Conservation (phyloP, 148 eudicot species). For the Amaranthus hypochondriacus region DNA sequence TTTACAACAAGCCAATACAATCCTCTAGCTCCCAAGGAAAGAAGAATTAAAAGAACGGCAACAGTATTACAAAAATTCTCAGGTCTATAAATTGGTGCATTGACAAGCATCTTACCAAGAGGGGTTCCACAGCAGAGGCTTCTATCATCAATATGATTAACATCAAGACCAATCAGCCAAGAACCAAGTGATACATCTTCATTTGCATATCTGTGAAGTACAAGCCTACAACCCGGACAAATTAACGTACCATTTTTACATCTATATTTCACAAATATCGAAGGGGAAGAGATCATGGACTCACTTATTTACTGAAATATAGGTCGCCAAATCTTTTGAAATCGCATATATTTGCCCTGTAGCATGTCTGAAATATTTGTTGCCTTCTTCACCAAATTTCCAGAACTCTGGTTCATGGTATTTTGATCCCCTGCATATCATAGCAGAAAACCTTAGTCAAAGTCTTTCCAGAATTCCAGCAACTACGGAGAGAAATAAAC, state of each 20-base stretch:
- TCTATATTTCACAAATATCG: not conserved
- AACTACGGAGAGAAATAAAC: not conserved
- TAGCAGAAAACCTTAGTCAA: not conserved
- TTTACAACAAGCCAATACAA: too few species aligned
- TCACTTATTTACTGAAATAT: slow-evolving; percentile 55
- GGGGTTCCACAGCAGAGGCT: slow-evolving; percentile 75
- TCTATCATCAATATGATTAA: slow-evolving; percentile 68
- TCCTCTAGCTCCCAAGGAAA: not conserved
- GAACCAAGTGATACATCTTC: slow-evolving; percentile 87
- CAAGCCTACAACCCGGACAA: slow-evolving; percentile 28
- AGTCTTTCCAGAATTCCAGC: not conserved
- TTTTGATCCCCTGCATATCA: slow-evolving; percentile 48
- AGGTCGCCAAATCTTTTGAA: slow-evolving; percentile 71
- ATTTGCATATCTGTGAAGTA: slow-evolving; percentile 69
- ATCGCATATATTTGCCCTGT: slow-evolving; percentile 79
- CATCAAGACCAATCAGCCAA: slow-evolving; percentile 83
- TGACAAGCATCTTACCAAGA: slow-evolving; percentile 39
- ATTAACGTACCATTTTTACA: not conserved
- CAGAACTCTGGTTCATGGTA: slow-evolving; percentile 83
- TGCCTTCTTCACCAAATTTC: slow-evolving; percentile 82
- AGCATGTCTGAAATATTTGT: slow-evolving; percentile 78
- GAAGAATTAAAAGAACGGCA: not conserved
- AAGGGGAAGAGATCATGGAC: slow-evolving; percentile 6
- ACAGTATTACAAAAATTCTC: not conserved
- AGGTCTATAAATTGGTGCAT: not conserved